Conservation (phyloP, 106 monocot genomes). For the Platanthera zijinensis region DNA sequence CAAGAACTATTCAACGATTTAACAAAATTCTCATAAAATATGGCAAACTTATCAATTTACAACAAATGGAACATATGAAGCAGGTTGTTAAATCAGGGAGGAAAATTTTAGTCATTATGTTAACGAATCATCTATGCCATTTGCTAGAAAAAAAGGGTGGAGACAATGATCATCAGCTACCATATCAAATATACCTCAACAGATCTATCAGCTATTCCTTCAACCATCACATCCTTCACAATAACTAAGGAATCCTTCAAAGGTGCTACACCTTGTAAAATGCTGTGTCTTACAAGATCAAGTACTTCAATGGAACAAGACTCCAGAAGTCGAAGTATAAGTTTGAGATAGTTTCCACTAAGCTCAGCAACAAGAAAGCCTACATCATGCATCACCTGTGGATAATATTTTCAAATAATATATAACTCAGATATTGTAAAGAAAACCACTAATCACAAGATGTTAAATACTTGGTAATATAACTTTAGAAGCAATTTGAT, state of each 20-base stretch:
- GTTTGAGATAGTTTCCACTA: constrained; percentile 35
- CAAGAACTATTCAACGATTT: not conserved
- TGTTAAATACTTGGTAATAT: not conserved
- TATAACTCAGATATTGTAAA: not conserved
- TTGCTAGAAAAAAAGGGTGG: not conserved
- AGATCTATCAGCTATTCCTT: constrained; percentile 67
- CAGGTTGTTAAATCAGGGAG: not conserved
- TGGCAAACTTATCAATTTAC: not conserved
- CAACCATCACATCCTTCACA: constrained; percentile 62
- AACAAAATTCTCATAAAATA: not conserved
- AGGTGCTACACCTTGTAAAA: constrained; percentile 47
- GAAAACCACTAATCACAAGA: not conserved
- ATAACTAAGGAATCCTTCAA: constrained; percentile 45
- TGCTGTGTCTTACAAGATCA: constrained; percentile 63
- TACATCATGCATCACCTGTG: constrained; percentile 90
- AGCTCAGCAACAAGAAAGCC: constrained; percentile 41
- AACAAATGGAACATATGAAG: not conserved
- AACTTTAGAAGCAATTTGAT: not conserved
- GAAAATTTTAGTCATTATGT: not conserved
- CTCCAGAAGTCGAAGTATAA: constrained; percentile 46
- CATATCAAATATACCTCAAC: constrained; percentile 38
- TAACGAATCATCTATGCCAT: not conserved
- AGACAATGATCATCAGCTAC: not conserved
- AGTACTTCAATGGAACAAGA: constrained; percentile 63
- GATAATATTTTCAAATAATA: constrained; percentile 6